Evolutionary conservation across 768 basidiomycete species (phyloP).

Genomic region (Phylloporus sp.): DNA sequence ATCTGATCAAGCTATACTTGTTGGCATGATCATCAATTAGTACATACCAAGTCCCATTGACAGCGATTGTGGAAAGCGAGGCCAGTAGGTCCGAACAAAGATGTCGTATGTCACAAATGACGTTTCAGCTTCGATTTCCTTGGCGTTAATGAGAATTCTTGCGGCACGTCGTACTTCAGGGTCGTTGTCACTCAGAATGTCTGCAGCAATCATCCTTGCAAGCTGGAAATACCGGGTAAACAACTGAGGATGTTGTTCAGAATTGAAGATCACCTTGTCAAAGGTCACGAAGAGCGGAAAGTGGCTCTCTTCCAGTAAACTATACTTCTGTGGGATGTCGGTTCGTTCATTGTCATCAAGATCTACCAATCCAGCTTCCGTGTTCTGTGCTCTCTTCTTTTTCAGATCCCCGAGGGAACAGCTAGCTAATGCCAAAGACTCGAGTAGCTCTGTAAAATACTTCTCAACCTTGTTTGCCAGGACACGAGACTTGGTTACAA

Average conservation of each 20-base stretch:
- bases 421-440: slow-evolving; percentile 38
- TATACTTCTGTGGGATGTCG: slow-evolving; percentile 45
- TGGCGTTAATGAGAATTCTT: slow-evolving; percentile 11
- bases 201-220: slow-evolving; percentile 24
- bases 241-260: not conserved
- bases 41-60: slow-evolving; percentile 51
- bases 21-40: not conserved
- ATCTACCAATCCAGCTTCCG: slow-evolving; percentile 33
- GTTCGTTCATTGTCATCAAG: slow-evolving; percentile 23
- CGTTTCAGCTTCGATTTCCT: slow-evolving; percentile 18
- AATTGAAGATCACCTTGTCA: slow-evolving; percentile 42
- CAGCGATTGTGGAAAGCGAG: slow-evolving; percentile 48
- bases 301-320: slow-evolving; percentile 52
- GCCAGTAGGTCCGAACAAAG: slow-evolving; percentile 57
- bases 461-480: slow-evolving; percentile 68
- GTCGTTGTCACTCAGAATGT: slow-evolving; percentile 12
- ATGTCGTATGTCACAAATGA: slow-evolving; percentile 41
- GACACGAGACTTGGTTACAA: slow-evolving; percentile 66
- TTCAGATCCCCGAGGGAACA: slow-evolving; percentile 39
- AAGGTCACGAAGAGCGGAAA: slow-evolving; percentile 72
- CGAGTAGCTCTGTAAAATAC: slow-evolving; percentile 52
- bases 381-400: slow-evolving; percentile 17
- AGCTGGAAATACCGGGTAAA: slow-evolving; percentile 15
- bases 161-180: slow-evolving; percentile 2
- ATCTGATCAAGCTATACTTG: not conserved